phyloP scores from a whole-genome alignment of 108 stramenopile species.

The Ochromonas danica region DNA sequence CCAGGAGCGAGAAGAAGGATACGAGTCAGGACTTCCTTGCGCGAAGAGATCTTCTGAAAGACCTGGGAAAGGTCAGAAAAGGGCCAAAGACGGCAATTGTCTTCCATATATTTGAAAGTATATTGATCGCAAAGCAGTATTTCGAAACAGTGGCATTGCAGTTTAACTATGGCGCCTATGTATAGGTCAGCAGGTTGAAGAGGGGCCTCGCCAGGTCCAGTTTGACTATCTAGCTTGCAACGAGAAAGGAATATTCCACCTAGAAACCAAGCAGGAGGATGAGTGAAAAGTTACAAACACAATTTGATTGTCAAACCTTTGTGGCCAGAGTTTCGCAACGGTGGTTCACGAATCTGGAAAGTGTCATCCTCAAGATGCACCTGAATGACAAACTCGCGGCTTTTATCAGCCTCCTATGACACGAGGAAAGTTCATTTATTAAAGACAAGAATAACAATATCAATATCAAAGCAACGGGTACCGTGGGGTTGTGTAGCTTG shows the following conservation, averaged over 20 bases:
- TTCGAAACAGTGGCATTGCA: conserved; percentile 45
- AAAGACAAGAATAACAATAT: background rate
- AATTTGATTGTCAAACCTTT: too few species aligned
- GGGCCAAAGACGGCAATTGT: conserved; percentile 37
- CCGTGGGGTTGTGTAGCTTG: conserved; percentile 10
- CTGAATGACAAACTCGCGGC: conserved; percentile 22
- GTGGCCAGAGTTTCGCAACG: conserved; percentile 27
- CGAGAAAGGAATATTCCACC: conserved; percentile 42
- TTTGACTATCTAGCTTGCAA: conserved; percentile 29
- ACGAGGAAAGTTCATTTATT: background rate
- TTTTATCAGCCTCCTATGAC: conserved; percentile 11
- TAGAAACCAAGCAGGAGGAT: too few species aligned
- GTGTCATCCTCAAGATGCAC: conserved; percentile 34
- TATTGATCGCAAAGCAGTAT: conserved; percentile 43
- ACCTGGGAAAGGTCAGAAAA: conserved; percentile 32
- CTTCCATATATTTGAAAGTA: conserved; percentile 53
- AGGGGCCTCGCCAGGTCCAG: background rate
- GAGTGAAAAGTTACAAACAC: too few species aligned
- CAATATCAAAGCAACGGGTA: background rate
- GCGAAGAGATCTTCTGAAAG: background rate
- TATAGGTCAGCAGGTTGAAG: conserved; percentile 30
- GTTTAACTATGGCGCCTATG: conserved; percentile 44
- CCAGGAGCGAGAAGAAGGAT: background rate
- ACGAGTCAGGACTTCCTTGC: background rate
- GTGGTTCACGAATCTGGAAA: conserved; percentile 30